phyloP scores from a whole-genome alignment of 129 eudicot genomes.

The Flaveria brownii region DNA sequence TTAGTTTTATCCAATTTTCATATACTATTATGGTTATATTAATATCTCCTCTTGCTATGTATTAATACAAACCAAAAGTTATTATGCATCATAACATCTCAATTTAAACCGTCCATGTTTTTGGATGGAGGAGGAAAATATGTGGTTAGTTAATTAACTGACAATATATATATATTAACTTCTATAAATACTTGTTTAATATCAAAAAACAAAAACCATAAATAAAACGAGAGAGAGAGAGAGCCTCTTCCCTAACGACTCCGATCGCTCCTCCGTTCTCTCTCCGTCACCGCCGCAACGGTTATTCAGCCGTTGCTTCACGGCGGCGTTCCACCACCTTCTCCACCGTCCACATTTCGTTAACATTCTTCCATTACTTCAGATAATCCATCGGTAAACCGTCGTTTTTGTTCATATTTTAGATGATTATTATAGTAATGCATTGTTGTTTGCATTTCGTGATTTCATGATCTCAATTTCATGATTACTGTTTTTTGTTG shows the following conservation, averaged over 20 bases:
- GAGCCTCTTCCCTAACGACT: conserved; percentile 33
- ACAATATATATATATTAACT: neutral
- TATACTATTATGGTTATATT: too few relatives aligned
- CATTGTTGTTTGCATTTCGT: neutral
- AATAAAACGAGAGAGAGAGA: conserved; percentile 7
- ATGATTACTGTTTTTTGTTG: neutral
- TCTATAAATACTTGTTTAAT: conserved; percentile 22
- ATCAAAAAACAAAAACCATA: neutral
- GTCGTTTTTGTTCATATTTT: neutral
- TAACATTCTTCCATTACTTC: neutral
- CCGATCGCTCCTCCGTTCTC: conserved; percentile 30
- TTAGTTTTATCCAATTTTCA: too few relatives aligned
- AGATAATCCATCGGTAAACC: conserved; percentile 17
- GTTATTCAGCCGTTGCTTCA: conserved; percentile 51
- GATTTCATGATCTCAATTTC: neutral
- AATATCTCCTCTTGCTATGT: too few relatives aligned
- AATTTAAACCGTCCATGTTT: neutral
- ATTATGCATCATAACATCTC: too few relatives aligned
- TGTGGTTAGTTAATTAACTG: neutral
- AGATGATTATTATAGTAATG: neutral
- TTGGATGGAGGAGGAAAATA: conserved; percentile 7
- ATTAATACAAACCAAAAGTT: too few relatives aligned
- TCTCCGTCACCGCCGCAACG: conserved; percentile 57
- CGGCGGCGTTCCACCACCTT: conserved; percentile 40
- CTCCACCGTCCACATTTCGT: neutral